Percentiles rank a stretch among this genome's conserved stretches.
These are phyloP conservation scores for Candida ulmi DNA, from an alignment of 805 yeast species.

Conservation along the genomic window DNA sequence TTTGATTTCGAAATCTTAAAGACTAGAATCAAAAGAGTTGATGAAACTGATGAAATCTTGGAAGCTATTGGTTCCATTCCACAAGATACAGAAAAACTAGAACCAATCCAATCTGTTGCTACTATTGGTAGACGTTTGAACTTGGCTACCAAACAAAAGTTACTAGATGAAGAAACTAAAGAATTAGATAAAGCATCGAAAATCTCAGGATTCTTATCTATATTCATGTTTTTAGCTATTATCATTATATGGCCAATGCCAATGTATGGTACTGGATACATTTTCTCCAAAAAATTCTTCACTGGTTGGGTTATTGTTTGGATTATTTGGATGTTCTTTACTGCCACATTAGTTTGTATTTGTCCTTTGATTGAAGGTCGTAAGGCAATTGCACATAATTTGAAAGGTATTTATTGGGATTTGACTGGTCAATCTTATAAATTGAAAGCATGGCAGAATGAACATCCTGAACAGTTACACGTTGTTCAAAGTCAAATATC, in stretches of 20 bases:
- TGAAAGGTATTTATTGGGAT: constrained; percentile 85
- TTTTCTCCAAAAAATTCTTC: constrained; percentile 71
- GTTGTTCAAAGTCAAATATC: constrained; percentile 64
- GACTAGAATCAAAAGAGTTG: constrained; percentile 51
- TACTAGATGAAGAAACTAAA: constrained; percentile 44
- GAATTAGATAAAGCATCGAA: constrained; percentile 52
- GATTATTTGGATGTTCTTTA: constrained; percentile 74
- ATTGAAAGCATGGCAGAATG: constrained; percentile 68
- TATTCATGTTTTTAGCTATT: constrained; percentile 54
- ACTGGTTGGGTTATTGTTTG: constrained; percentile 87
- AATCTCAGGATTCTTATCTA: constrained; percentile 55
- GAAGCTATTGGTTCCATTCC: constrained; percentile 25
- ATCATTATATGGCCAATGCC: constrained; percentile 91
- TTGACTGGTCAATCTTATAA: constrained; percentile 68
- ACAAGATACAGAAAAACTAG: constrained; percentile 18
- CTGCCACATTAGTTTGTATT: constrained; percentile 56
- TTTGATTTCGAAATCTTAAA: constrained; percentile 69
- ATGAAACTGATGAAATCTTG: constrained; percentile 61
- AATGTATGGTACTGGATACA: constrained; percentile 76
- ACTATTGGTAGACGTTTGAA: constrained; percentile 26
- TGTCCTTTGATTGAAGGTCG: constrained; percentile 77
- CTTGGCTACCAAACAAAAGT: constrained; percentile 16
- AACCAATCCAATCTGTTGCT: constrained; percentile 26
- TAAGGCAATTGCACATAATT: constrained; percentile 53
- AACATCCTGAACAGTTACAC: constrained; percentile 70